Base-by-base conservation (phyloP, 2,329 filamentous ascomycete genomes). In the Bipolaris zeicola region DNA sequence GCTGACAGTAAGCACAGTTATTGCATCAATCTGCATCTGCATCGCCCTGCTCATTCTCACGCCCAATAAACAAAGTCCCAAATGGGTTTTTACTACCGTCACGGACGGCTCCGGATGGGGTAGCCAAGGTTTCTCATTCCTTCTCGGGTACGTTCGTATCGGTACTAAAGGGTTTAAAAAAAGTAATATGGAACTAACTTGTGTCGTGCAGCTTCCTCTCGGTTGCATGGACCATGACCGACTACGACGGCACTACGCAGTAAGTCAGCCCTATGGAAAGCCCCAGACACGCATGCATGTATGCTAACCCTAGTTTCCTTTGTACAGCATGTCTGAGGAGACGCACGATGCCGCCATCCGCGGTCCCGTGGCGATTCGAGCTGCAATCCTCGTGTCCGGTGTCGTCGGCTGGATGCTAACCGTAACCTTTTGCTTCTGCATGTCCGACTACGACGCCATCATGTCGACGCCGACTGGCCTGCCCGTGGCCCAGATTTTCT, bases 241-340 rank as follows among this genome's bases (percentile, higher is more conserved):
- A 88, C 67, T 88, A 88, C 68, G 86, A 88, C 63, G 85, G 83
- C 43, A 89, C 86, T 10, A 87, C 86, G 5, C 86, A 88, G 81
- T 83, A 74, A 70, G 79, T 74, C 46, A 42, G 39, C 52, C 55
- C 58, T 44, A 34, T 41, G 24, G 55, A 31, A 31, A 31, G 24
- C 18, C 39, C 20, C 43, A 66, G 50, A 57, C 61, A 61, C 61
- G 57, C 67, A 31, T 31, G 28, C 28, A 31, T 31, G 10, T 13
- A 31, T 31, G 10, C 28, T 31, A 13, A 31, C 28, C 10, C 28
- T 31, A 31, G 28, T 31, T 31, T 31, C 10, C 10, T 13, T 11
- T 1, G 24, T 61, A 60, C 64, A 83, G 81, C 65, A 87, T 89
- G 82, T 87, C 85, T 2, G 86, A 88, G 77, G 86, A 89, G 74